Percentiles rank a stretch among this genome's conserved stretches.
phyloP scores from a whole-genome alignment of 2,329 filamentous ascomycete species.

The Xylaria sp. region DNA sequence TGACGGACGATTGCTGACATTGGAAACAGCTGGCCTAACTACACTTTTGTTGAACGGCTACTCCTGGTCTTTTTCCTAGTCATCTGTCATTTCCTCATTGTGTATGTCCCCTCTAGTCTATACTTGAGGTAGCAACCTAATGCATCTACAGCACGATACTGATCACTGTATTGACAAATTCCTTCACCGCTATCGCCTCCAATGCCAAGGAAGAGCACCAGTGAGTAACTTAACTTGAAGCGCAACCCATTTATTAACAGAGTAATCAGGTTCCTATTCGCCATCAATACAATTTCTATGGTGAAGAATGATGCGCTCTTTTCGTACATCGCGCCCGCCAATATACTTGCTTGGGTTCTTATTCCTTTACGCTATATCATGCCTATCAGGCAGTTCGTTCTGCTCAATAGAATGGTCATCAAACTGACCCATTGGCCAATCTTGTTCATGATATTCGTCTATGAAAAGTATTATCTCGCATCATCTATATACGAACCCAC shows the following conservation, averaged over 20 bases:
- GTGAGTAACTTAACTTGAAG: slow-evolving; percentile 51
- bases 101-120: slow-evolving; percentile 56
- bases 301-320: slow-evolving; percentile 98
- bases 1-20: slow-evolving; percentile 35
- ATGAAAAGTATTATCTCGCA: slow-evolving; percentile 84
- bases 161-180: slow-evolving; percentile 95
- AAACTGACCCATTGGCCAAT: slow-evolving; percentile 91
- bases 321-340: slow-evolving; percentile 90
- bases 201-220: slow-evolving; percentile 93
- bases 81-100: slow-evolving; percentile 93
- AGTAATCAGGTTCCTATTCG: slow-evolving; percentile 77
- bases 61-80: slow-evolving; percentile 87
- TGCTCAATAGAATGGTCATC: slow-evolving; percentile 89
- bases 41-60: slow-evolving; percentile 80
- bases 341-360: slow-evolving; percentile 89
- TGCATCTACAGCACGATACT: slow-evolving; percentile 75
- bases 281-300: slow-evolving; percentile 97
- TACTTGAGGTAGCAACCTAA: slow-evolving; percentile 32
- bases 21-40: slow-evolving; percentile 69
- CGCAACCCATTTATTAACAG: slow-evolving; percentile 28
- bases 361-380: slow-evolving; percentile 85
- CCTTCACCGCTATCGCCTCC: slow-evolving; percentile 93
- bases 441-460: slow-evolving; percentile 85
- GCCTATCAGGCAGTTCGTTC: slow-evolving; percentile 83
- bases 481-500: slow-evolving; percentile 82